Evolutionary conservation across 2,329 filamentous ascomycete genomes (phyloP).

Genomic region (Colletotrichum gloeosporioides): DNA sequence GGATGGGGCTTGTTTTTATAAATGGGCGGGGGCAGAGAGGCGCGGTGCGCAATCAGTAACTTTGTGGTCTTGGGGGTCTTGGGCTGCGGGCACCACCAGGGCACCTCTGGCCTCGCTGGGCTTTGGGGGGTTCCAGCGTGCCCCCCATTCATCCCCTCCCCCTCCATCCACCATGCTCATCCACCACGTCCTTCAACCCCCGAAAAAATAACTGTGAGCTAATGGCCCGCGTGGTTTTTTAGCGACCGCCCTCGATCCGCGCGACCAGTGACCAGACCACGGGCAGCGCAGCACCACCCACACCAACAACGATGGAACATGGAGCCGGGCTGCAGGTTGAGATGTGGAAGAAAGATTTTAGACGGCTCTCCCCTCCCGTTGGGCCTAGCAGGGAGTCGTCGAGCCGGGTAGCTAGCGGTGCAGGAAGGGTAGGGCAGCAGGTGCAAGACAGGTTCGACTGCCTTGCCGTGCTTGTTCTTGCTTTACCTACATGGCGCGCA

Average conservation of each 20-base stretch:
- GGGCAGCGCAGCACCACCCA: background rate
- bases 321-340: background rate
- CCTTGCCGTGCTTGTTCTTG: background rate
- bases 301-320: background rate
- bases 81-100: background rate
- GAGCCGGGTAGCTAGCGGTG: background rate
- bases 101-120: background rate
- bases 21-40: conserved; percentile 56
- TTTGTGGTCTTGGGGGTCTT: background rate
- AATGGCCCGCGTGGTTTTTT: background rate
- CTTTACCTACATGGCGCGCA: background rate
- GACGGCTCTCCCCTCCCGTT: background rate
- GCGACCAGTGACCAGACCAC: background rate
- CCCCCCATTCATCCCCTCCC: background rate
- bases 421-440: background rate
- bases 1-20: conserved; percentile 65
- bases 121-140: background rate
- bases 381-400: background rate
- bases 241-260: background rate
- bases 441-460: background rate
- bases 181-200: background rate
- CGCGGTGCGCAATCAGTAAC: conserved; percentile 61
- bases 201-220: background rate
- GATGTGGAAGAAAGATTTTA: background rate
- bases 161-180: background rate